A percentile compares a stretch with the other conserved stretches of the same genome.
Evolutionary conservation across 805 yeast species (phyloP).

Genomic region (Schwanniomyces pseudopolymorphus): DNA sequence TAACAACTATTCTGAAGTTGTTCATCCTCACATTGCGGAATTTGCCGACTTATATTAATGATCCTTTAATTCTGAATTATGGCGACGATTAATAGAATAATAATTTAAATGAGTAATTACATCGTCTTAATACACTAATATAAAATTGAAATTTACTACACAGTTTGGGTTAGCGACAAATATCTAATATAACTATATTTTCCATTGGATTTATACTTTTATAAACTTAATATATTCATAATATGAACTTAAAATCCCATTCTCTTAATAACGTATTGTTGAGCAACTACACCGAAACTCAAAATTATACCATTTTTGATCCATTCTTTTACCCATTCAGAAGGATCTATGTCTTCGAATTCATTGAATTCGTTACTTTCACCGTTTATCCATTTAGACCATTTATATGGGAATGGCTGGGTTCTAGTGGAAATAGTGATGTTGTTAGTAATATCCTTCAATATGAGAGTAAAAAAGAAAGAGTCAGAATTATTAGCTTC

Average conservation of each 20-base stretch:
- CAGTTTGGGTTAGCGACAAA: neutral
- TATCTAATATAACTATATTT: neutral
- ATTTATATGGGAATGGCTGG: constrained; percentile 84
- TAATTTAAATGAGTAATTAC: neutral
- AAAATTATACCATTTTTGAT: constrained; percentile 62
- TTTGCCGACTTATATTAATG: constrained; percentile 43
- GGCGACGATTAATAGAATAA: constrained; percentile 1
- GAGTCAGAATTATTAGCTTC: constrained; percentile 51
- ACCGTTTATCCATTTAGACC: constrained; percentile 92
- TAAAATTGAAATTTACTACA: neutral
- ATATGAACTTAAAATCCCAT: constrained; percentile 59
- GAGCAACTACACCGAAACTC: constrained; percentile 84
- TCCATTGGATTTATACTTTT: neutral
- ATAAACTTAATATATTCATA: constrained; percentile 1
- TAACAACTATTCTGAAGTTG: constrained; percentile 14
- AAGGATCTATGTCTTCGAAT: constrained; percentile 35
- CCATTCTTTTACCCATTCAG: constrained; percentile 48
- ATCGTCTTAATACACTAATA: neutral
- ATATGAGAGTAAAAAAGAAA: constrained; percentile 72
- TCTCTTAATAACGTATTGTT: constrained; percentile 83
- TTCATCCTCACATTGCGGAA: constrained; percentile 45
- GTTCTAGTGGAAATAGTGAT: constrained; percentile 74
- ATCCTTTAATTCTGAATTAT: neutral
- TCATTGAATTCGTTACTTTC: constrained; percentile 21
- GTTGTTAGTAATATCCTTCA: constrained; percentile 77